phyloP scores from a whole-genome alignment of 2,329 filamentous ascomycete species.

The Fusarium buxicola region DNA sequence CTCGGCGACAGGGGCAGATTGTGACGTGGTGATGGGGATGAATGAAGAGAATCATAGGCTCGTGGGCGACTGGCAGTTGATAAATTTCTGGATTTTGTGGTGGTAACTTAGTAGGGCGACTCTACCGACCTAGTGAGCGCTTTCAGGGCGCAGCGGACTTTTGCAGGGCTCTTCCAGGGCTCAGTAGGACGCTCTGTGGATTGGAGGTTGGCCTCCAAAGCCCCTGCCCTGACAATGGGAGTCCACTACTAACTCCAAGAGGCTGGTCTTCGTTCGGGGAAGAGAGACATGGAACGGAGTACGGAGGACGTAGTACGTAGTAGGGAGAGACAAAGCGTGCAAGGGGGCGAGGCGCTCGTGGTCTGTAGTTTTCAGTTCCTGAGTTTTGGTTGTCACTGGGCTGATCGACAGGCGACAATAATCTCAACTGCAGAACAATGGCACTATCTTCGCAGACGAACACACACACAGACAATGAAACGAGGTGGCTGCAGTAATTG shows the following conservation, averaged over 20 bases:
- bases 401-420: conserved; percentile 26
- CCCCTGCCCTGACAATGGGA: neutral
- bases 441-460: conserved; percentile 11
- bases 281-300: conserved; percentile 14
- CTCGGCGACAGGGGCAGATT: conserved; percentile 18
- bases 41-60: conserved; percentile 20
- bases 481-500: conserved; percentile 5
- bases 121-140: conserved; percentile 26
- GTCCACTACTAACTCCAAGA: neutral
- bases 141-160: conserved; percentile 21
- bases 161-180: conserved; percentile 17
- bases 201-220: conserved; percentile 12
- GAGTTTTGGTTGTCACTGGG: conserved; percentile 15
- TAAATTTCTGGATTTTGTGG: conserved; percentile 22
- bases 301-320: neutral
- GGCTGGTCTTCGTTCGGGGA: conserved; percentile 14
- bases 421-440: conserved; percentile 20
- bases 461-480: conserved; percentile 10
- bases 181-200: conserved; percentile 11
- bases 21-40: conserved; percentile 31
- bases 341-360: conserved; percentile 22
- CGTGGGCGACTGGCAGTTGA: conserved; percentile 12
- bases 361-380: conserved; percentile 15
- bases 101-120: conserved; percentile 19
- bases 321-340: conserved; percentile 17